Base-by-base conservation (phyloP, 2,329 filamentous ascomycete species). In the Trichoderma sp. region DNA sequence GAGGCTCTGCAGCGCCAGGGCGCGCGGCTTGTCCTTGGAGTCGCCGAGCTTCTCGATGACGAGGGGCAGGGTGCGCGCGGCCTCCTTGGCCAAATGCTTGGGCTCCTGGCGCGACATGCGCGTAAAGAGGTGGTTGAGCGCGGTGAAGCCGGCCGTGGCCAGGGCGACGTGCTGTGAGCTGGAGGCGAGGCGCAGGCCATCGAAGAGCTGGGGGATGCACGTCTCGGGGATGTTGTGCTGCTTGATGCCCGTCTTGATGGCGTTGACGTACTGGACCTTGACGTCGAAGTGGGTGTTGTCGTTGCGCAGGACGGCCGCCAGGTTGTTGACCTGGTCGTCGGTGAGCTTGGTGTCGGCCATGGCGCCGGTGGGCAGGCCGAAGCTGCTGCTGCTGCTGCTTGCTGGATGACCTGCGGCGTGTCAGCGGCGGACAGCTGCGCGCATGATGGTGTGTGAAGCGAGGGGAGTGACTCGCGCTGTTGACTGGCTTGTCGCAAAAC, bases 1-100 rank as follows among this genome's bases (percentile, higher is more conserved):
- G 66, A 97, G 85, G 19, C 90, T 87, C 74, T 92, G 90, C 51
- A 87, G 81, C 17, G 93, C 91, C 66, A 93, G 83, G 39, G 83
- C 79, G 72, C 93, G 88, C 71, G 93, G 87, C 76, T 93, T 93
- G 74, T 97, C 93, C 76, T 94, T 94, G 69, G 87, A 86, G 75
- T 97, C 94, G 66, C 92, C 93, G 66, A 98, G 84, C 76, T 92
- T 91, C 65, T 97, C 94, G 64, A 93, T 80, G 62, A 97, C 83
- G 52, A 93, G 77, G 4, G 91, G 87, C 67, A 95, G 84, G 9
- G 93, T 88, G 68, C 87, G 84, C 57, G 85, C 83, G 3, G 88
- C 88, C 75, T 96, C 85, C 69, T 90, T 89, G 67, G 86, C 79
- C 66, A 93, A 81, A 68, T 87, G 82, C 73, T 90, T 90, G 67